Evolutionary conservation across 345 rosid genomes (phyloP).

Genomic region (Lumnitzera littorea): DNA sequence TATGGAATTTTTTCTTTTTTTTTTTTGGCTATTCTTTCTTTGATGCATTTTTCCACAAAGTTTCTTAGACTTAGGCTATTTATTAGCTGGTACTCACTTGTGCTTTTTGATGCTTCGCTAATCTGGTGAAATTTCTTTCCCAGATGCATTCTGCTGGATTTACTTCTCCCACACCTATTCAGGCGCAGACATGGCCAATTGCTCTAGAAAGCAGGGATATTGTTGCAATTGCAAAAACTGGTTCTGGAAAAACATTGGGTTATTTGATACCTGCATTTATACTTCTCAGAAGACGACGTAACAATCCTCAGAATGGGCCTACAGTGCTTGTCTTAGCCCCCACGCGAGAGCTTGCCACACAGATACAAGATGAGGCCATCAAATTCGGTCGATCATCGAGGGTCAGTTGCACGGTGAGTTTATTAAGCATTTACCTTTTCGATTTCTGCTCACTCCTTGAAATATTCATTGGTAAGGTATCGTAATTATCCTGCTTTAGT

Average conservation of each 20-base stretch:
- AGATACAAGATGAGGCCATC: constrained; percentile 82
- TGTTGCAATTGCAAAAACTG: constrained; percentile 97
- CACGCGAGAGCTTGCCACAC: constrained; percentile 95
- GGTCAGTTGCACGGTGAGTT: constrained; percentile 81
- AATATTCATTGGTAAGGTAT: background rate
- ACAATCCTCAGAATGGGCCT: constrained; percentile 78
- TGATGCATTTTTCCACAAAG: constrained; percentile 5
- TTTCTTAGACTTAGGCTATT: constrained; percentile 3
- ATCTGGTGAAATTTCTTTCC: constrained; percentile 3
- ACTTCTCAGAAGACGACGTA: constrained; percentile 57
- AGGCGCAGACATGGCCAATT: constrained; percentile 99
- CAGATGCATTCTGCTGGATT: constrained; percentile 94
- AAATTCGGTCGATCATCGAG: constrained; percentile 87
- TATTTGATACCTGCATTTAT: constrained; percentile 89
- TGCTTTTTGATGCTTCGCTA: constrained; percentile 1
- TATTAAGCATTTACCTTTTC: constrained; percentile 5
- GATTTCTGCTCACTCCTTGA: background rate
- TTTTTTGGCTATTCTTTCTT: background rate
- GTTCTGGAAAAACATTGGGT: constrained; percentile 98
- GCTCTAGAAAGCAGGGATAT: constrained; percentile 82
- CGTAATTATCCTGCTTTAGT: constrained; percentile 27
- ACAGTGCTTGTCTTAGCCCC: constrained; percentile 91
- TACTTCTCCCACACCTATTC: constrained; percentile 85
- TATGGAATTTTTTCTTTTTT: constrained; percentile 21
- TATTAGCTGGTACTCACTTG: constrained; percentile 9